phyloP scores from a whole-genome alignment of 768 basidiomycete species.

The Tricholoma bakamatsutake region DNA sequence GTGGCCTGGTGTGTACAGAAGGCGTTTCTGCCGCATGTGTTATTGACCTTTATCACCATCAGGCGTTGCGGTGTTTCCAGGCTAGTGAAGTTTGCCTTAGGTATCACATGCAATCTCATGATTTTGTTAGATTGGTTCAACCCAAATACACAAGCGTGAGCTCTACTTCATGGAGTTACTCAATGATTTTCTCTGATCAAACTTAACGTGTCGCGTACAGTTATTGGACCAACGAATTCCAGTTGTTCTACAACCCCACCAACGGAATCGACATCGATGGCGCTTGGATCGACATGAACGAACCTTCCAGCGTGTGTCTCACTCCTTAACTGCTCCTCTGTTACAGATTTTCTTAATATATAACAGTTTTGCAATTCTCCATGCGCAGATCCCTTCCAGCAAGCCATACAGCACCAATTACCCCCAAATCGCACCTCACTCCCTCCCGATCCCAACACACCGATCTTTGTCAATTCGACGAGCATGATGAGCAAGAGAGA shows the following conservation, averaged over 20 bases:
- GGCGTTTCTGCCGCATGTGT: neutral
- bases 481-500: slow-evolving; percentile 20
- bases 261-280: slow-evolving; percentile 63
- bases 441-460: slow-evolving; percentile 47
- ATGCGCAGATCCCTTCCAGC: slow-evolving; percentile 53
- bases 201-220: slow-evolving; percentile 20
- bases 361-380: slow-evolving; percentile 57
- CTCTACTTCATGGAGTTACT: neutral
- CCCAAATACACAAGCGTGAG: slow-evolving; percentile 42
- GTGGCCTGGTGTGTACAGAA: slow-evolving; percentile 45
- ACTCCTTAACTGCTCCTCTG: neutral
- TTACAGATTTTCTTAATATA: neutral
- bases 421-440: slow-evolving; percentile 47
- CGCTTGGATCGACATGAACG: slow-evolving; percentile 76
- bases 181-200: neutral
- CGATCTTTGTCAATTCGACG: slow-evolving; percentile 38
- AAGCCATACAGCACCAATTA: slow-evolving; percentile 44
- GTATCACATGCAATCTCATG: neutral
- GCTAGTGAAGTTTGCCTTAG: slow-evolving; percentile 20
- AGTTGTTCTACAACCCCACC: slow-evolving; percentile 45
- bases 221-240: slow-evolving; percentile 61
- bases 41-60: neutral
- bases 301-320: slow-evolving; percentile 53
- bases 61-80: slow-evolving; percentile 56
- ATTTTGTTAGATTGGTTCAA: slow-evolving; percentile 52